Percentiles rank a stretch among this genome's conserved stretches.
These are phyloP conservation scores for Solanum etuberosum DNA, from an alignment of 257 asterid species.

Conservation along the genomic window DNA sequence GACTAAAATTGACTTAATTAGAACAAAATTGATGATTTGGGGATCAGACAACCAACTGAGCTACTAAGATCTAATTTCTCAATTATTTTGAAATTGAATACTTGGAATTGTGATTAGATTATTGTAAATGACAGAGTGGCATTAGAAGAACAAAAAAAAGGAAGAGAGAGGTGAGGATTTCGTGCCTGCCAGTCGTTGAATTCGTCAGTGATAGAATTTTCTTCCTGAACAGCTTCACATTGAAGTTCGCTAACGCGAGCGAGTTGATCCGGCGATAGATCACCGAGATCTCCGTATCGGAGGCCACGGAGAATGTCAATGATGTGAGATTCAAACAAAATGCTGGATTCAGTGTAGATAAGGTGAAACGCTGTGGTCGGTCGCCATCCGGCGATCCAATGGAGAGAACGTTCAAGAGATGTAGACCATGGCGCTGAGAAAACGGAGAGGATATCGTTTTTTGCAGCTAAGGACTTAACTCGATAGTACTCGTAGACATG, in stretches of 20 bases:
- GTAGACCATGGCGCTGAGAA: slow-evolving; percentile 54
- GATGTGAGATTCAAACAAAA: slow-evolving; percentile 62
- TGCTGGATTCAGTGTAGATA: slow-evolving; percentile 66
- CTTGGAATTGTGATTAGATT: neutral
- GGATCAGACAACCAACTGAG: no score
- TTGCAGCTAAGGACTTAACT: slow-evolving; percentile 31
- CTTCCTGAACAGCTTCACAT: slow-evolving; percentile 53
- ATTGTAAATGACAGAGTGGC: neutral
- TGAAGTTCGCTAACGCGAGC: slow-evolving; percentile 78
- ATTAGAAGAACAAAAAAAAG: neutral
- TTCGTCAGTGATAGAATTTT: slow-evolving; percentile 44
- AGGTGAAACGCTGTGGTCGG: slow-evolving; percentile 86
- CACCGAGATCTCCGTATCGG: slow-evolving; percentile 72
- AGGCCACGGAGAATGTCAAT: slow-evolving; percentile 52
- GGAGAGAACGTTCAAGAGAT: slow-evolving; percentile 57
- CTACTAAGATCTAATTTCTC: neutral
- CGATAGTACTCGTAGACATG: slow-evolving; percentile 53
- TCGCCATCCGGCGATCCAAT: slow-evolving; percentile 87
- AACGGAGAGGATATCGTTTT: slow-evolving; percentile 33
- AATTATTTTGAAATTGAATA: no score
- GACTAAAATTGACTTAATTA: neutral
- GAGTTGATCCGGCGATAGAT: slow-evolving; percentile 57
- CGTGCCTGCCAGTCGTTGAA: slow-evolving; percentile 75
- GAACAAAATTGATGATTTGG: neutral
- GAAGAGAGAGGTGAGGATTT: neutral